Conservation (phyloP, 2,329 filamentous ascomycete genomes). For the Aureobasidium melanogenum region DNA sequence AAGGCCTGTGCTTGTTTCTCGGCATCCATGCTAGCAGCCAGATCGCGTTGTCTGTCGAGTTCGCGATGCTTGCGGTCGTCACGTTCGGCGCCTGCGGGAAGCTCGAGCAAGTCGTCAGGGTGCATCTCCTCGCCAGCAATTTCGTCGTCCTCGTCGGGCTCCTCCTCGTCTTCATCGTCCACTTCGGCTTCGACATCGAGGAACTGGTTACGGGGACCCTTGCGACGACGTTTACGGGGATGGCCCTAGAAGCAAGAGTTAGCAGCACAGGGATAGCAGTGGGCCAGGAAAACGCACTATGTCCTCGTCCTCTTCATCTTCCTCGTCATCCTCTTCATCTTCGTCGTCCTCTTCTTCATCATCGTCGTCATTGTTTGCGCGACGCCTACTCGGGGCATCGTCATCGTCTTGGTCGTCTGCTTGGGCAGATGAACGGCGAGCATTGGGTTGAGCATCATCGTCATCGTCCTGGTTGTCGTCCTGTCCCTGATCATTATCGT, state of each 20-base stretch:
- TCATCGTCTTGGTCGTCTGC: conserved; percentile 36
- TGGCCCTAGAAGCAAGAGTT: conserved; percentile 42
- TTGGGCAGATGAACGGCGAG: conserved; percentile 7
- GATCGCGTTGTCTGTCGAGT: conserved; percentile 83
- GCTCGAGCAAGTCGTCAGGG: conserved; percentile 76
- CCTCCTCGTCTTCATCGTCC: conserved; percentile 83
- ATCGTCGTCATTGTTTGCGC: conserved; percentile 48
- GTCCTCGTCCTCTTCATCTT: conserved; percentile 31
- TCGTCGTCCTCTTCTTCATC: conserved; percentile 57
- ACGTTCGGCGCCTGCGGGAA: conserved; percentile 63
- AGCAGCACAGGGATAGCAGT: neutral
- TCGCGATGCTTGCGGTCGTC: conserved; percentile 92
- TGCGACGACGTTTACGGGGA: conserved; percentile 70
- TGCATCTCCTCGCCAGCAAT: conserved; percentile 79
- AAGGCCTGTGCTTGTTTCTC: conserved; percentile 86
- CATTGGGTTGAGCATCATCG: conserved; percentile 19
- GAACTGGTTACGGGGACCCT: conserved; percentile 71
- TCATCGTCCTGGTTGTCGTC: conserved; percentile 29
- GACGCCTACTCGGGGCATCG: conserved; percentile 27
- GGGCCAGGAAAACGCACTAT: conserved; percentile 22
- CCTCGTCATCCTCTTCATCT: conserved; percentile 54
- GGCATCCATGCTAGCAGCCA: conserved; percentile 79
- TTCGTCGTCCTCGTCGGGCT: conserved; percentile 82
- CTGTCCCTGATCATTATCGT: conserved; percentile 20
- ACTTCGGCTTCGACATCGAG: conserved; percentile 98